Conservation (phyloP, 2,329 filamentous ascomycete genomes). For the Ophiostoma fasciatum region DNA sequence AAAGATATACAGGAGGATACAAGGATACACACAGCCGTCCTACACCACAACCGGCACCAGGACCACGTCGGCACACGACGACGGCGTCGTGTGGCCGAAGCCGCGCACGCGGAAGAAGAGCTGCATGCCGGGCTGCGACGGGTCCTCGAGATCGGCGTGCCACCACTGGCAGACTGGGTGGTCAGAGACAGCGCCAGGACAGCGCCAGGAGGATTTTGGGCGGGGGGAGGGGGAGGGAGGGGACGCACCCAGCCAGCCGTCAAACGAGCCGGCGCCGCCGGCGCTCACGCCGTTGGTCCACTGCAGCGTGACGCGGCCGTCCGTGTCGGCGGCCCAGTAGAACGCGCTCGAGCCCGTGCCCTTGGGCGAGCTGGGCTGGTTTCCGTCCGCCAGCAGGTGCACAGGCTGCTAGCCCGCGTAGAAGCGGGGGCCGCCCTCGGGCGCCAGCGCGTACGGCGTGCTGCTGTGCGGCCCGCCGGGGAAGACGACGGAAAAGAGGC, state of each 20-base stretch:
- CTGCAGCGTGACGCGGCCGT: not conserved
- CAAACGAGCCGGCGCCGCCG: not conserved
- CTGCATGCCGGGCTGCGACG: not conserved
- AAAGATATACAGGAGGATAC: too few species aligned
- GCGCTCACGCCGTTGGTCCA: not conserved
- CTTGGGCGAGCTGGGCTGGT: too few species aligned
- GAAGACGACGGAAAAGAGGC: too few species aligned
- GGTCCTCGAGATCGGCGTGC: not conserved
- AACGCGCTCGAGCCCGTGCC: not conserved
- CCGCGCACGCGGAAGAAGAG: not conserved
- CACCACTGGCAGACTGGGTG: not conserved
- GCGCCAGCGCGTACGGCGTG: not conserved
- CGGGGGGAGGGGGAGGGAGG: too few species aligned
- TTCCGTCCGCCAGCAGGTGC: not conserved
- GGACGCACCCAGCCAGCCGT: not conserved
- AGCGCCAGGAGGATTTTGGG: too few species aligned
- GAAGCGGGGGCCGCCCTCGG: not conserved
- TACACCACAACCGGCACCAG: not conserved
- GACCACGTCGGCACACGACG: not conserved
- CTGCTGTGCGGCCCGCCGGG: too few species aligned
- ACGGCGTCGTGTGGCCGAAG: not conserved
- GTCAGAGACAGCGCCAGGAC: too few species aligned
- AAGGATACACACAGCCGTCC: too few species aligned
- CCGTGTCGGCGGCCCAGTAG: not conserved
- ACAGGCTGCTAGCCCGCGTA: not conserved